Percentiles rank a stretch among this genome's conserved stretches.
phyloP scores from a whole-genome alignment of 2,329 filamentous ascomycete genomes.

The Alternaria ethzedia region DNA sequence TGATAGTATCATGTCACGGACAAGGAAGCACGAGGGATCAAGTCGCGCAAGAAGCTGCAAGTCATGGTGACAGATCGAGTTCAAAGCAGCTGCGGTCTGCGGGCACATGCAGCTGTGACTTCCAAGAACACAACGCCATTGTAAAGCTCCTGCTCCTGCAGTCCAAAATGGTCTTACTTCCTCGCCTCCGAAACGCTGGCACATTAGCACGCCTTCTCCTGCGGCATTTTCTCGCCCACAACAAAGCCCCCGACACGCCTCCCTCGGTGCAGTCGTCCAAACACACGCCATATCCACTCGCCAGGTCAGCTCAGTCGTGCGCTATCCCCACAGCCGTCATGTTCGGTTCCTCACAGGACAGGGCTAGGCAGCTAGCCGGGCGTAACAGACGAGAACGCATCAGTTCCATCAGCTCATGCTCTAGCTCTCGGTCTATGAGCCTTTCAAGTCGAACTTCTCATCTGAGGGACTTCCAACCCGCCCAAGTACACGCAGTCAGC shows the following conservation, averaged over 20 bases:
- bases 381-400: constrained; percentile 37
- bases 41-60: neutral
- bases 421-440: constrained; percentile 21
- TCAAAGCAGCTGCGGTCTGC: neutral
- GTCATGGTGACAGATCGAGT: neutral
- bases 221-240: neutral
- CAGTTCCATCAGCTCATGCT: constrained; percentile 25
- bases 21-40: neutral
- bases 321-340: constrained; percentile 19
- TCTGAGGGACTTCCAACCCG: neutral
- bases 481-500: neutral
- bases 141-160: neutral
- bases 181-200: neutral
- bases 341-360: constrained; percentile 45
- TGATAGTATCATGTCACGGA: neutral
- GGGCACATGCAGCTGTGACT: neutral
- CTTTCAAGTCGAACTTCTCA: constrained; percentile 20
- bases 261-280: neutral
- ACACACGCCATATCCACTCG: constrained; percentile 3
- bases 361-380: constrained; percentile 44
- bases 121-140: neutral
- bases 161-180: neutral
- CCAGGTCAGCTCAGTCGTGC: constrained; percentile 8
- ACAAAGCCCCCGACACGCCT: constrained; percentile 11
- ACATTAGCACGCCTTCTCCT: neutral